Evolutionary conservation across 768 basidiomycete species (phyloP), one percentile per base, ranked within the genome.

Genomic region (Leccinellum rugosiceps): DNA sequence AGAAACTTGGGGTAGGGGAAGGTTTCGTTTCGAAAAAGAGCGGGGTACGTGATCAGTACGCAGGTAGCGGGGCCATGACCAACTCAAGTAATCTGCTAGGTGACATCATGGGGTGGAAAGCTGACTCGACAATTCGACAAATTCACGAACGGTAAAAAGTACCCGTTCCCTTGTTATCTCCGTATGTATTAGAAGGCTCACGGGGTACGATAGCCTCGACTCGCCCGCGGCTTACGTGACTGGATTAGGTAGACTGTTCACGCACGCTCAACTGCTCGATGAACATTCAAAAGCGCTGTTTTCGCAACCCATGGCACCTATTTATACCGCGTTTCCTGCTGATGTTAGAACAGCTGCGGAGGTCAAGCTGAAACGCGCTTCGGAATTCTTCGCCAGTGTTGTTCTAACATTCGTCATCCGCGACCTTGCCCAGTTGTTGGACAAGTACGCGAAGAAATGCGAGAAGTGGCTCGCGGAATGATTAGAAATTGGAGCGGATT

Each of bases 401-500:
- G 84, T 96, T 54, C 78, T 94, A 59, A 90, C 90, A 17, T 94
- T 96, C 69, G 92, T 96, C 65, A 85, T 96, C 65, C 85, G 86
- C 53, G 92, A 94, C 71, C 79, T 94, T 61, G 90, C 90, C 43
- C 85, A 88, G 65, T 75, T 95, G 50, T 78, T 95, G 59, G 94
- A 95, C 78, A 94, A 95, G 75, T 94, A 94, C 72, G 89, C 87
- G 61, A 94, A 94, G 80, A 90, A 91, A 71, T 92, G 90, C 74
- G 92, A 92, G 75, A 92, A 92, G 74, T 92, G 91, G 90, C 80
- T 93, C 35, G 89, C 85, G 35, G 92, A 94, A 69, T 93, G 78
- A 78, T 59, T 62, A 63, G 63, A 61, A 49, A 45, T 31, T 46
- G 61, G 57, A 55, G 43, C 31, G 58, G 62, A 65, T 67, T 59